Percentiles rank a stretch among this genome's conserved stretches.
Evolutionary conservation across 352 stramenopile genomes (phyloP).

Genomic region (Globisporangium heterothallicum): DNA sequence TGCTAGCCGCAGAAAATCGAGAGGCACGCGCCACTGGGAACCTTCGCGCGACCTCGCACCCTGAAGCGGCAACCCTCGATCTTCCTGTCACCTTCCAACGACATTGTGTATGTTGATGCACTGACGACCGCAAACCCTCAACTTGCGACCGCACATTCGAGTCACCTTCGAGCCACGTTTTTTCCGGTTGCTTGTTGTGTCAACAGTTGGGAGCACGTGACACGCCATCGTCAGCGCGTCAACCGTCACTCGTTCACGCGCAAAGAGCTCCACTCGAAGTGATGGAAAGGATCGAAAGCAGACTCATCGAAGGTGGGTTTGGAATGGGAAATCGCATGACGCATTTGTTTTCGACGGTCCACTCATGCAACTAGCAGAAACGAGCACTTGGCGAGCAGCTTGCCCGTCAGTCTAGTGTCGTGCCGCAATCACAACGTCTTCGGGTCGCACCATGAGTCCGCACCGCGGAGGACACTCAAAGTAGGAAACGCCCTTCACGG

Average conservation of each 20-base stretch:
- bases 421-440: slow-evolving; percentile 22
- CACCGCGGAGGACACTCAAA: slow-evolving; percentile 49
- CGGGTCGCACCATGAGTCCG: slow-evolving; percentile 68
- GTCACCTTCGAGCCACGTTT: slow-evolving; percentile 1
- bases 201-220: slow-evolving; percentile 2
- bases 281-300: no score
- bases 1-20: slow-evolving; percentile 12
- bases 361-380: no score
- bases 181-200: slow-evolving; percentile 7
- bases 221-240: not conserved
- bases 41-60: slow-evolving; percentile 4
- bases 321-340: no score
- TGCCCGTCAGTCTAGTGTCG: not conserved
- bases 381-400: no score
- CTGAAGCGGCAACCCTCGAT: not conserved
- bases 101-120: no score
- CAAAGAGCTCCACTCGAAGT: not conserved
- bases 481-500: slow-evolving; percentile 58
- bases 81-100: not conserved
- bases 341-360: no score
- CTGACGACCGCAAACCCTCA: not conserved
- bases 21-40: not conserved
- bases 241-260: not conserved
- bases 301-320: no score
- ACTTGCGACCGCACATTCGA: not conserved